A percentile compares a stretch with the other conserved stretches of the same genome.
These are phyloP conservation scores for Colletotrichum chlorophyti DNA, from an alignment of 2,329 filamentous ascomycete species.

Conservation along the genomic window DNA sequence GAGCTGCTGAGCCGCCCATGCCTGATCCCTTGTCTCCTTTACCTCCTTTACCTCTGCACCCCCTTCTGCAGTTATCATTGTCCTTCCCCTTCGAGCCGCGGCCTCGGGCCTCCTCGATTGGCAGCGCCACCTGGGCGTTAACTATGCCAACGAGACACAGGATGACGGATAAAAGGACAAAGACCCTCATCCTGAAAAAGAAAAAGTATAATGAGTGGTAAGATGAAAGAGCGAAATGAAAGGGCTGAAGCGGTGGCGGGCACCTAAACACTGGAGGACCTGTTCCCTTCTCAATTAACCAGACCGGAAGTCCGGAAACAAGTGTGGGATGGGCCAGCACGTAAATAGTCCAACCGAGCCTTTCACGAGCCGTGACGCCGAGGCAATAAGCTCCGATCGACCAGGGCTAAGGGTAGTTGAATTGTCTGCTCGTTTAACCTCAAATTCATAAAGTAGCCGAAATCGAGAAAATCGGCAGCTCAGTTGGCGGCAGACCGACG, in stretches of 20 bases:
- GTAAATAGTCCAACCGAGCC: conserved; percentile 11
- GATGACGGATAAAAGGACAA: neutral
- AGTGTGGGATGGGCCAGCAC: conserved; percentile 1
- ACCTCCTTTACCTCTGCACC: neutral
- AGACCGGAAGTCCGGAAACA: neutral
- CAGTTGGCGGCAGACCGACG: neutral
- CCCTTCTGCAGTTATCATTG: neutral
- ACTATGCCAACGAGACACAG: conserved; percentile 8
- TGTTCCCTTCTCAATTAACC: neutral
- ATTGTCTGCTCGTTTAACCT: neutral
- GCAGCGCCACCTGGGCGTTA: conserved; percentile 2
- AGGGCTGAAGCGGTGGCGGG: neutral
- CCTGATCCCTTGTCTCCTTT: conserved; percentile 2
- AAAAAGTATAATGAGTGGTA: neutral
- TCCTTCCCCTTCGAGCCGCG: neutral
- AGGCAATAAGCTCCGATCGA: conserved; percentile 11
- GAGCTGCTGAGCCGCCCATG: neutral
- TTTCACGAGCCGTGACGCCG: conserved; percentile 24
- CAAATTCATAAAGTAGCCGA: conserved; percentile 2
- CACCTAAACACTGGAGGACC: neutral
- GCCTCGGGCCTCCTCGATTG: neutral
- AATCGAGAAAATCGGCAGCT: neutral
- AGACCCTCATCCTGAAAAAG: conserved; percentile 4
- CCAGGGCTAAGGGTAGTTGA: neutral
- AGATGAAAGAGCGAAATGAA: neutral